Conservation (phyloP, 345 rosid genomes). For the Heritiera littoralis region DNA sequence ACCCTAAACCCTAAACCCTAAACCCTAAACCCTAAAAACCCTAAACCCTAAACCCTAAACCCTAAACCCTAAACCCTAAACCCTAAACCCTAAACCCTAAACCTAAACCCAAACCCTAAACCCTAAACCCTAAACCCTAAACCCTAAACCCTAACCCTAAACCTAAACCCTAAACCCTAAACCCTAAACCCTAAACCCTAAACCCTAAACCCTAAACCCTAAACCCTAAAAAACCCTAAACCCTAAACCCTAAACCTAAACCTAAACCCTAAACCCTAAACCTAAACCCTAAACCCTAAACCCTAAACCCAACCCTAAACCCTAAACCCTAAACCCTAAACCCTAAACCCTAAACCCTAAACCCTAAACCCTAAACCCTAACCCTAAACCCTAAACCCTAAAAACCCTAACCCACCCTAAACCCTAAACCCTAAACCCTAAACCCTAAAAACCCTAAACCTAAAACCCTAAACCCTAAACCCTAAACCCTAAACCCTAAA, state of each 20-base stretch:
- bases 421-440: constrained; percentile 29
- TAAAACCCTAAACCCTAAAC: constrained; percentile 20
- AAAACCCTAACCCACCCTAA: constrained; percentile 33
- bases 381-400: constrained; percentile 12
- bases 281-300: constrained; percentile 17
- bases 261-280: constrained; percentile 19
- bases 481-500: constrained; percentile 21
- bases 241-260: constrained; percentile 14
- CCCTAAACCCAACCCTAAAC: constrained; percentile 29
- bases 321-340: constrained; percentile 26
- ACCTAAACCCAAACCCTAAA: constrained; percentile 28
- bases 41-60: constrained; percentile 22
- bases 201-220: constrained; percentile 17
- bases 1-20: constrained; percentile 29
- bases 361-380: constrained; percentile 8
- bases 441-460: constrained; percentile 20
- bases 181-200: constrained; percentile 22
- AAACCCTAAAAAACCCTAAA: background rate
- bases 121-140: background rate
- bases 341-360: constrained; percentile 26
- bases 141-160: background rate
- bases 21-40: constrained; percentile 25
- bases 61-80: constrained; percentile 35
- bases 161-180: constrained; percentile 28
- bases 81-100: constrained; percentile 30